These are phyloP conservation scores for Clarkia xantiana DNA, from an alignment of 345 rosid species.

Conservation along the genomic window DNA sequence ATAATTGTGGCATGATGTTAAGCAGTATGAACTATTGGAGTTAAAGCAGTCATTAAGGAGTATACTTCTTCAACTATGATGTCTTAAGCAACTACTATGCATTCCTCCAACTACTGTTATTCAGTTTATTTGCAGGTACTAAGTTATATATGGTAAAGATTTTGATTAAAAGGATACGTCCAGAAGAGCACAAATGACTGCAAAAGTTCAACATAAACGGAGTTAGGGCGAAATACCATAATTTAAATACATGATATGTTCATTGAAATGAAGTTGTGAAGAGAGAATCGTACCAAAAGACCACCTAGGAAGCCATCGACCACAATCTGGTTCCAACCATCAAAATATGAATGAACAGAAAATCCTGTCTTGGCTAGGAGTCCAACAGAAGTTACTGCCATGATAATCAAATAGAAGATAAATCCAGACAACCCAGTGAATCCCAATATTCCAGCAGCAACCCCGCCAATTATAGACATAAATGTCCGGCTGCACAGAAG, in stretches of 20 bases:
- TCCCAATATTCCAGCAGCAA: constrained; percentile 79
- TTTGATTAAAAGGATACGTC: constrained; percentile 73
- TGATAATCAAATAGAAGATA: constrained; percentile 60
- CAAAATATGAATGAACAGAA: constrained; percentile 61
- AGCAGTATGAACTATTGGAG: no score
- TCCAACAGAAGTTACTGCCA: constrained; percentile 74
- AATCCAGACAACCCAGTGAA: constrained; percentile 78
- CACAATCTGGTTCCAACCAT: constrained; percentile 56
- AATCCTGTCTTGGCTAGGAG: constrained; percentile 78
- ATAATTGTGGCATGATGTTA: no score
- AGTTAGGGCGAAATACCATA: no score
- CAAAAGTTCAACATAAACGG: constrained; percentile 11
- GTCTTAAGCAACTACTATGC: no score
- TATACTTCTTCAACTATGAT: no score
- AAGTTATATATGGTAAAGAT: no score
- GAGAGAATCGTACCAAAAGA: constrained; percentile 51
- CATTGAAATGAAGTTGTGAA: neutral
- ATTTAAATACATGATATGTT: no score
- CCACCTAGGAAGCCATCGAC: constrained; percentile 86
- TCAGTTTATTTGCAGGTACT: no score
- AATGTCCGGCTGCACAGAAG: constrained; percentile 70
- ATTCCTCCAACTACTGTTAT: no score
- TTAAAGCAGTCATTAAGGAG: no score
- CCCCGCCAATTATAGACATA: constrained; percentile 85
- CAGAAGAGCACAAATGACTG: constrained; percentile 99